These are phyloP conservation scores for Eutypa lata DNA, from an alignment of 2,329 filamentous ascomycete genomes.

Conservation along the genomic window DNA sequence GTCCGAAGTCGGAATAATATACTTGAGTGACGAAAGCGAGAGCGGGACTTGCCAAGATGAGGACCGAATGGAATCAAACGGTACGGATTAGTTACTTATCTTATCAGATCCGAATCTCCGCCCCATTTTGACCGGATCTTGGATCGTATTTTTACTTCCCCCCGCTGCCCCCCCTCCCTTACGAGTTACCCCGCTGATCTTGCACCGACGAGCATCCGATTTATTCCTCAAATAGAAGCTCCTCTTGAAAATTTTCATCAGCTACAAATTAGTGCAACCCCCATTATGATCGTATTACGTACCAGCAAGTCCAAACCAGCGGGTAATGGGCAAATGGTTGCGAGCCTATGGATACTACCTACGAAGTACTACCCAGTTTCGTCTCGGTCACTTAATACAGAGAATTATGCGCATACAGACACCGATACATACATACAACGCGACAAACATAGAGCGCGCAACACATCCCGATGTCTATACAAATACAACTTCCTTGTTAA, in stretches of 20 bases:
- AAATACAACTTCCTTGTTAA: too few species aligned
- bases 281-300: background rate
- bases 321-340: background rate
- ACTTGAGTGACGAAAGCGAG: background rate
- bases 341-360: background rate
- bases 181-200: too few species aligned
- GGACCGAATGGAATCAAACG: background rate
- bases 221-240: background rate
- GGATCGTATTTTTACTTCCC: background rate
- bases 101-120: conserved; percentile 18
- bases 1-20: background rate
- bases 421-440: too few species aligned
- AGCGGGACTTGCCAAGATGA: background rate
- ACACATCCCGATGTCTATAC: too few species aligned
- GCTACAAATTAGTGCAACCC: background rate
- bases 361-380: too few species aligned
- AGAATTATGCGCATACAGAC: too few species aligned
- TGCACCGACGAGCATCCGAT: background rate
- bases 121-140: background rate
- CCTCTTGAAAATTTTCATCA: background rate
- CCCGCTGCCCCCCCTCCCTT: too few species aligned
- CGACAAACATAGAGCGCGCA: too few species aligned
- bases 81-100: conserved; percentile 9
- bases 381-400: background rate
- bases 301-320: background rate